phyloP scores from a whole-genome alignment of 192 early-diverging fungal genomes.

The Coemansia sp. region DNA sequence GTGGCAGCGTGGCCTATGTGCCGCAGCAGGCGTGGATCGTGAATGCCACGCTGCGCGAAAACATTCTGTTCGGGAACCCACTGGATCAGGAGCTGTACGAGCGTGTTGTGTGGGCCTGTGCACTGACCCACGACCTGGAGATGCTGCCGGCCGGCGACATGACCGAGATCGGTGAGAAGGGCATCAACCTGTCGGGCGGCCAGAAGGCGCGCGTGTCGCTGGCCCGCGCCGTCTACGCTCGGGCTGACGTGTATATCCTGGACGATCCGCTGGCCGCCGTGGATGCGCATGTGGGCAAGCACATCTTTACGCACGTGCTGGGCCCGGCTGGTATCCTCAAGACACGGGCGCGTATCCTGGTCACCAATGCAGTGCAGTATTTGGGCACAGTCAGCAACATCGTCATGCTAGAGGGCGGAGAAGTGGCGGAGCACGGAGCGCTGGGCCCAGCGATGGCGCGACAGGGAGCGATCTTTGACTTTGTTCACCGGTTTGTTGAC shows the following conservation, averaged over 20 bases:
- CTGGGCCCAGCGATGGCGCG: constrained; percentile 47
- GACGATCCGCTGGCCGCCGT: constrained; percentile 73
- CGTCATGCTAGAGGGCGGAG: constrained; percentile 49
- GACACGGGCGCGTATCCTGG: constrained; percentile 50
- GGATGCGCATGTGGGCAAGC: constrained; percentile 58
- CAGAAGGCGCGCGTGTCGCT: constrained; percentile 62
- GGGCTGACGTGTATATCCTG: constrained; percentile 60
- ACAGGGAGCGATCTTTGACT: constrained; percentile 45
- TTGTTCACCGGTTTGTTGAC: constrained; percentile 37
- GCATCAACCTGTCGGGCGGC: constrained; percentile 58
- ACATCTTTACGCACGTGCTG: constrained; percentile 53
- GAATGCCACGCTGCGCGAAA: constrained; percentile 59
- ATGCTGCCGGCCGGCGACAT: constrained; percentile 54
- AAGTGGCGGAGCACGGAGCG: constrained; percentile 47
- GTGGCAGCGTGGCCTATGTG: constrained; percentile 51
- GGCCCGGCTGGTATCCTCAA: constrained; percentile 48
- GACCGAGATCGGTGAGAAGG: constrained; percentile 61
- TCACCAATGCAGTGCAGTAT: constrained; percentile 56
- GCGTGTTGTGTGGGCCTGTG: constrained; percentile 53
- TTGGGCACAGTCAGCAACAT: constrained; percentile 47
- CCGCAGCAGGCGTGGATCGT: constrained; percentile 66
- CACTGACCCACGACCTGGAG: constrained; percentile 51
- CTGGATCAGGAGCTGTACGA: constrained; percentile 53
- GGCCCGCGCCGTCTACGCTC: constrained; percentile 61
- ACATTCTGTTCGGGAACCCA: constrained; percentile 60